Base-by-base conservation (phyloP, 2,329 filamentous ascomycete genomes). In the Penicillium sp. region DNA sequence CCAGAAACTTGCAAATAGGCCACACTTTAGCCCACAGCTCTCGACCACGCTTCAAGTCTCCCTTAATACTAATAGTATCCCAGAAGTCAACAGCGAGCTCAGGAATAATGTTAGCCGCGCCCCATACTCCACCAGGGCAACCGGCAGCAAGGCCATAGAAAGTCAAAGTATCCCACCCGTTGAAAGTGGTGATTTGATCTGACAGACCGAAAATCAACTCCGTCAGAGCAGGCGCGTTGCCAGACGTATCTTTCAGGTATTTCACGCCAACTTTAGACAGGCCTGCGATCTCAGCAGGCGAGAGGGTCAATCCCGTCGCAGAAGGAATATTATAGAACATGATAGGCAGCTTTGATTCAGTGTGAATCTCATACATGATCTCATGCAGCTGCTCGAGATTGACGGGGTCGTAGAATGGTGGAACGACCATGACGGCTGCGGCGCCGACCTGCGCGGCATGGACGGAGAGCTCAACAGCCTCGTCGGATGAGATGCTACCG, bases 91-190 rank as follows among this genome's bases (percentile, higher is more conserved):
- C 68, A 0, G 76, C 76, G 16, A 80, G 62, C 55, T 80, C 77
- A 0, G 78, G 78, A 9, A 81, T 75, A 15, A 81, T 67, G 52
- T 81, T 81, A 2, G 77, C 74, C 0, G 78, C 76, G 0, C 78
- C 78, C 78, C 78, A 81, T 1, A 81, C 74, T 3, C 74, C 76
- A 3, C 79, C 79, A 42, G 76, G 76, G 8, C 76, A 76, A 0
- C 79, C 79, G 0, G 78, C 77, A 0, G 74, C 76, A 9, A 81
- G 64, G 9, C 79, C 78, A 55, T 81, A 81, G 60, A 81, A 81
- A 0, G 79, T 81, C 15, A 81, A 65, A 0, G 78, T 81, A 52
- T 81, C 79, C 79, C 78, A 81, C 1, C 79, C 79, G 51, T 81
- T 81, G 61, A 81, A 79, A 0, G 75, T 70, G 1, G 76, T 80